These are phyloP conservation scores for Oryza nivara DNA, from an alignment of 176 grass and related monocot genomes.

Conservation along the genomic window DNA sequence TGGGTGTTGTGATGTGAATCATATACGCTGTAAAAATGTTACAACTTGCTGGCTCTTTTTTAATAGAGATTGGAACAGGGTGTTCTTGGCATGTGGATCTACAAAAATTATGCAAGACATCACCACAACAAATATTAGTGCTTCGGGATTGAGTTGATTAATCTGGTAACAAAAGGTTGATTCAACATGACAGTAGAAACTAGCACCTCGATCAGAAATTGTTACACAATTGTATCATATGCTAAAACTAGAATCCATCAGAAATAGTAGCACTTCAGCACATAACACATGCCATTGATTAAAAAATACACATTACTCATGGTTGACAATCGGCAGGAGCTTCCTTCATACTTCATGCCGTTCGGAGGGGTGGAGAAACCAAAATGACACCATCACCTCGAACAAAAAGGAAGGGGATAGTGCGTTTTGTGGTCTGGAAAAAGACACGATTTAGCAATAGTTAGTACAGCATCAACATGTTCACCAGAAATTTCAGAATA, in stretches of 20 bases:
- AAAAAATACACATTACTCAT: conserved; percentile 2
- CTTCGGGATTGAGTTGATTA: neutral
- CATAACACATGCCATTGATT: neutral
- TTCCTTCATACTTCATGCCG: conserved; percentile 51
- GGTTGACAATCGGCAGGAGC: neutral
- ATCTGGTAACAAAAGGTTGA: neutral
- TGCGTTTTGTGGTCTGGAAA: conserved; percentile 79
- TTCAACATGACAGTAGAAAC: neutral
- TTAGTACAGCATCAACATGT: conserved; percentile 27
- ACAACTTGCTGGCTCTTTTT: too few species aligned
- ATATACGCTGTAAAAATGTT: too few species aligned
- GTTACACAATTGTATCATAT: conserved; percentile 25
- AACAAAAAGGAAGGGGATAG: conserved; percentile 95
- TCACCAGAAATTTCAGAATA: neutral
- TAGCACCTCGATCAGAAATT: neutral
- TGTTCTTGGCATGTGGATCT: too few species aligned
- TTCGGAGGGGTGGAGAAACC: conserved; percentile 92
- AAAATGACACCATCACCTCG: conserved; percentile 97
- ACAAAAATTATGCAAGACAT: neutral
- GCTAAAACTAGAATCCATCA: conserved; percentile 37
- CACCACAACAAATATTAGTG: neutral
- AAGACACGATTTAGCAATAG: neutral
- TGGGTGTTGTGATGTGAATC: too few species aligned
- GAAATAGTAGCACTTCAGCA: neutral
- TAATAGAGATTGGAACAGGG: too few species aligned